Base-by-base conservation (phyloP, 441 rosid genomes). In the Bocquillonia castaneifolia region DNA sequence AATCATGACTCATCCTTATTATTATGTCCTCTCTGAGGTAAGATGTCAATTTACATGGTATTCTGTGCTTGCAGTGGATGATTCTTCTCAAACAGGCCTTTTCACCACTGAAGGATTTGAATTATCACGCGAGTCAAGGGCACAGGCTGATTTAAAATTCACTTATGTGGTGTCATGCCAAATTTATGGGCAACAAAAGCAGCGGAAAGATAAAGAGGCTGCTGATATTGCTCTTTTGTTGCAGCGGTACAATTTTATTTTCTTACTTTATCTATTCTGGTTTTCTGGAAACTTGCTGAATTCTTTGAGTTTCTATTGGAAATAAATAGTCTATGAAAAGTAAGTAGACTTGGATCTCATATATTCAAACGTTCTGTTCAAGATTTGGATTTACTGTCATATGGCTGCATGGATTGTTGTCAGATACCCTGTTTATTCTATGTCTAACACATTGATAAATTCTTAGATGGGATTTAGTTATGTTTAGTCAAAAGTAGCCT, bases 131-230 rank as follows among this genome's bases (percentile, higher is more conserved):
- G 93, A 87, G 80, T 82, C 97, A 59, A 88, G 96, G 67, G 99
- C 97, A 47, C 99, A 93, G 77, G 93, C 96, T 57, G 97, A 93
- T 79, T 69, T 93, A 66, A 93, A 93, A 73, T 93, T 93, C 76
- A 93, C 99, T 20, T 93, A 93, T 78, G 99, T 93, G 63, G 88
- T 93, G 58, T 93, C 99, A 25, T 93, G 99, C 83, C 96, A 93
- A 80, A 93, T 93, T 72, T 93, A 93, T 83, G 97, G 99, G 73
- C 96, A 84, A 71, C 99, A 93, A 72, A 93, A 93, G 78, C 96
- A 91, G 79, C 82, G 77, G 70, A 93, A 93, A 79, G 78, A 79
- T 64, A 81, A 85, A 40, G 99, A 93, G 80, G 99, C 99, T 76
- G 82, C 86, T 77, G 99, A 93, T 84, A 91, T 93, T 75, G 86